Conservation (phyloP, 2,329 filamentous ascomycete species). For the Tothia fuscella region DNA sequence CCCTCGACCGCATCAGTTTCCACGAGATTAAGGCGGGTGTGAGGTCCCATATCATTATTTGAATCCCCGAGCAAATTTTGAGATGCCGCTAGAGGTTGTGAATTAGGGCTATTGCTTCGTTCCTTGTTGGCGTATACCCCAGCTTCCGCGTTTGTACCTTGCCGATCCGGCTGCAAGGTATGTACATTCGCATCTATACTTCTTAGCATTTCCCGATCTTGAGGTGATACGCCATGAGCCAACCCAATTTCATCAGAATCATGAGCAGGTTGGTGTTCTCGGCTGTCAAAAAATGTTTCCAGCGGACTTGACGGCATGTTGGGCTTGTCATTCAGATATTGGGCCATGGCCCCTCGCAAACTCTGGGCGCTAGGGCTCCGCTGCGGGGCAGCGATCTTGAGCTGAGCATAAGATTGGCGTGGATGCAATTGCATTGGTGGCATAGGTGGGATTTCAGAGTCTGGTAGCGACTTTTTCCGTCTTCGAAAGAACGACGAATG, state of each 20-base stretch:
- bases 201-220: too few relatives aligned
- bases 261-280: conserved; percentile 5
- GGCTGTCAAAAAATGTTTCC: conserved; percentile 9
- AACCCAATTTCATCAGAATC: background rate
- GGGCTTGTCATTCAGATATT: conserved; percentile 45
- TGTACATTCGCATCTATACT: too few relatives aligned
- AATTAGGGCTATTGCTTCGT: background rate
- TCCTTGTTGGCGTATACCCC: conserved; percentile 12
- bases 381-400: conserved; percentile 36
- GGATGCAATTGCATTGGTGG: conserved; percentile 32
- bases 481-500: conserved; percentile 88
- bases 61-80: conserved; percentile 16
- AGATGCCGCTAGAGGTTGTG: too few relatives aligned
- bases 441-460: conserved; percentile 50
- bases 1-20: conserved; percentile 19
- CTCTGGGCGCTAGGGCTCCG: conserved; percentile 55
- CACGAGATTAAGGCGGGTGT: background rate
- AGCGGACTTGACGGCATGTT: conserved; percentile 17
- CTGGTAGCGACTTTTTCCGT: conserved; percentile 78
- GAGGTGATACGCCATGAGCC: background rate
- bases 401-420: conserved; percentile 21
- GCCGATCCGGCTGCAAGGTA: conserved; percentile 1
- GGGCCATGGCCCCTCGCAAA: conserved; percentile 75
- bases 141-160: conserved; percentile 15
- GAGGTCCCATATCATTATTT: background rate